Base-by-base conservation (phyloP, 306 rosid genomes). In the Quercus agrifolia region DNA sequence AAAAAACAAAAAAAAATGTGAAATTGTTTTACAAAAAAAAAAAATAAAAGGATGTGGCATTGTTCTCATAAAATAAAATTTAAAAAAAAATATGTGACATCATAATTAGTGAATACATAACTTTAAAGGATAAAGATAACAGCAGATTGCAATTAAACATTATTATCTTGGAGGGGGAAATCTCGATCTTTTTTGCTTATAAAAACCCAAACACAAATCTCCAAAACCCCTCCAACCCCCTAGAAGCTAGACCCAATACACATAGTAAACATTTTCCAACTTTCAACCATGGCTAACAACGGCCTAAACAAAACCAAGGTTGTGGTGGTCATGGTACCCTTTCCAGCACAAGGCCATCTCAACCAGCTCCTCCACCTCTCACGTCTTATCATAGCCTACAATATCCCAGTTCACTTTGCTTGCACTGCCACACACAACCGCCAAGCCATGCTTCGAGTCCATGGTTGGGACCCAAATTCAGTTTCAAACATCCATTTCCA, bases 281-380 rank as follows among this genome's bases (percentile, higher is more conserved):
- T 70, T 64, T 62, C 81, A 38, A 73, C 67, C 0, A 87, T 79
- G 83, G 80, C 84, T 77, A 71, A 69, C 51, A 76, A 70, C 74
- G 59, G 76, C 15, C 74, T 74, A 13, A 79, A 74, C 41, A 78
- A 55, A 72, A 30, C 51, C 33, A 80, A 82, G 74, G 91, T 91
- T 11, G 86, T 71, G 15, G 85, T 84, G 7, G 90, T 92, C 20
- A 70, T 90, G 79, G 91, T 91, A 4, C 97, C 97, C 3, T 78
- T 92, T 70, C 92, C 93, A 0, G 92, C 93, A 7, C 97, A 92
- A 74, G 96, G 96, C 38, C 98, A 94, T 81, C 91, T 94, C 46
- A 94, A 94, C 86, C 98, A 92, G 46, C 94, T 94, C 33, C 92
- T 94, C 67, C 94, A 94, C 80, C 90, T 90, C 72, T 89, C 94